Percentiles rank a stretch among this genome's conserved stretches.
These are phyloP conservation scores for Thraustochytrium striatum DNA, from an alignment of 352 stramenopile species.

Conservation along the genomic window DNA sequence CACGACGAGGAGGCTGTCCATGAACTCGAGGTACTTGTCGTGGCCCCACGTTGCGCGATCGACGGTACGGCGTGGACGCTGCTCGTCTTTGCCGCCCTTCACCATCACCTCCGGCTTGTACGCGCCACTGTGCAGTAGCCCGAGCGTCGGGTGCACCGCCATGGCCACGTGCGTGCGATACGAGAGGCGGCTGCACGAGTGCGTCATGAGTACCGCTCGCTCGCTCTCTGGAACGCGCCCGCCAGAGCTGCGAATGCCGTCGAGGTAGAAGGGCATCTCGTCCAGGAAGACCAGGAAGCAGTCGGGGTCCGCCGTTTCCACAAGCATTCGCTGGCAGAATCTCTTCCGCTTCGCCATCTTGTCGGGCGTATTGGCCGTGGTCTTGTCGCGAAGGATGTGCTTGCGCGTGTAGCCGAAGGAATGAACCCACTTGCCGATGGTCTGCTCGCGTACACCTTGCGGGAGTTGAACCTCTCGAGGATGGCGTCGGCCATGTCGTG, in stretches of 20 bases:
- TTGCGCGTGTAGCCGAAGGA: background rate
- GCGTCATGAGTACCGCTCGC: background rate
- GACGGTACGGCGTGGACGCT: background rate
- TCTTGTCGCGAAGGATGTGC: background rate
- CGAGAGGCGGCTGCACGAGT: background rate
- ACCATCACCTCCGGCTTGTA: background rate
- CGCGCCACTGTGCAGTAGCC: background rate
- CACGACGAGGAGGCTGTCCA: background rate
- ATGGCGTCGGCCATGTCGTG: background rate
- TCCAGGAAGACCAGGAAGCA: constrained; percentile 7
- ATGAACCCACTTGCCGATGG: background rate
- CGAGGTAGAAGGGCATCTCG: background rate
- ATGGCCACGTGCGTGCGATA: background rate
- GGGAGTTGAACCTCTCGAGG: background rate
- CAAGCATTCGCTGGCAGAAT: background rate
- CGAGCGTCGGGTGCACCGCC: background rate
- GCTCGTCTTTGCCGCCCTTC: background rate
- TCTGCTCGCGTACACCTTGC: background rate
- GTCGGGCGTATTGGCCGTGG: background rate
- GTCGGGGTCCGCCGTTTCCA: background rate
- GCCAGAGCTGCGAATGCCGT: background rate
- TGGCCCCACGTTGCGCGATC: background rate
- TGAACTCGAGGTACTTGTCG: background rate
- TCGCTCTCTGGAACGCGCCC: background rate
- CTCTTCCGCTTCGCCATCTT: background rate